phyloP scores from a whole-genome alignment of 148 eudicot species.

The Vaccinium macrocarpon region DNA sequence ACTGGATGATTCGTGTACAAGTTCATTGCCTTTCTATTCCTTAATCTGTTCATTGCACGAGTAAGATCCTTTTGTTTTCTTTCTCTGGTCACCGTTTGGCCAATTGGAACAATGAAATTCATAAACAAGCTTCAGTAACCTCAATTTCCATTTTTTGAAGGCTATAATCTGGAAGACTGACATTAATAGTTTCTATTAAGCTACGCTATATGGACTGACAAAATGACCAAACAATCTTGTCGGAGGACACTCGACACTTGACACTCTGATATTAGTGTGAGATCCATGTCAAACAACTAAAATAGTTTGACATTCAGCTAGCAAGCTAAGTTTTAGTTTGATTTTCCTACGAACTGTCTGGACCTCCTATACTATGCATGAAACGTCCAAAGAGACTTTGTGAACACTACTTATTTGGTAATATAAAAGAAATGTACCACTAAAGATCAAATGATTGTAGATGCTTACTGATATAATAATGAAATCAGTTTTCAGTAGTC shows the following conservation, averaged over 20 bases:
- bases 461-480: background rate
- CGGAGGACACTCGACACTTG: background rate
- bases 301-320: background rate
- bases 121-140: background rate
- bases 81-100: background rate
- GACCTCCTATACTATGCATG: background rate
- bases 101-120: background rate
- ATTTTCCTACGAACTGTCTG: background rate
- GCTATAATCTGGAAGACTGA: background rate
- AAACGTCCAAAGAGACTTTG: background rate
- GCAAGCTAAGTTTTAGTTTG: background rate
- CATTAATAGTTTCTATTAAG: background rate
- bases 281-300: background rate
- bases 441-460: background rate
- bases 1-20: background rate
- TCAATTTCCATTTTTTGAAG: background rate
- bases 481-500: background rate
- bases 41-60: background rate
- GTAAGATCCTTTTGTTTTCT: background rate
- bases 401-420: background rate
- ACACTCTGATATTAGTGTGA: background rate
- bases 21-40: background rate
- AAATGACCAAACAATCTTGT: background rate
- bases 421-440: background rate
- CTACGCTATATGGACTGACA: background rate